A percentile compares a stretch with the other conserved stretches of the same genome.
These are phyloP conservation scores for Corymbia maculata DNA, from an alignment of 345 rosid genomes.

Conservation along the genomic window DNA sequence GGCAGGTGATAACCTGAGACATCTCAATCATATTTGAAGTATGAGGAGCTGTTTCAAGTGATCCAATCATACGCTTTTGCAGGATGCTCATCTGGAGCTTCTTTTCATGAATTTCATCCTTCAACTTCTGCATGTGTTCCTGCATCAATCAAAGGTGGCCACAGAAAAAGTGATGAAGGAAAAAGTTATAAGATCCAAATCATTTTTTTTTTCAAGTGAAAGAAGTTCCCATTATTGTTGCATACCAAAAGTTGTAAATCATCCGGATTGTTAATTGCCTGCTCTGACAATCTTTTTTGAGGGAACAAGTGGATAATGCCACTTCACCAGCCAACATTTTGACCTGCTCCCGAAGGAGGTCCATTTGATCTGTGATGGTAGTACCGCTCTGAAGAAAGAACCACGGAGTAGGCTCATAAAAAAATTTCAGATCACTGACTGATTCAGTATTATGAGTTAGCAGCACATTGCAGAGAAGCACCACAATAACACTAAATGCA, in stretches of 20 bases:
- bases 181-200: neutral
- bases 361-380: constrained; percentile 63
- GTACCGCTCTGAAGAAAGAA: constrained; percentile 32
- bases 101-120: constrained; percentile 56
- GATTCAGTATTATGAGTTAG: neutral
- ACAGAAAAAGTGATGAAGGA: neutral
- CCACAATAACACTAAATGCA: neutral
- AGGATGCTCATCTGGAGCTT: constrained; percentile 46
- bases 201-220: neutral
- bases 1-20: constrained; percentile 24
- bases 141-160: constrained; percentile 4
- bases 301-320: constrained; percentile 51
- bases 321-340: constrained; percentile 71
- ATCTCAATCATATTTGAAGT: constrained; percentile 29
- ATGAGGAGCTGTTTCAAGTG: constrained; percentile 29
- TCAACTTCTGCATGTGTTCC: constrained; percentile 49
- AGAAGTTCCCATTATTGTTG: neutral
- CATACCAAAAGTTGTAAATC: constrained; percentile 38
- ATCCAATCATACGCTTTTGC: constrained; percentile 56
- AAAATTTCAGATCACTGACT: neutral
- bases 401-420: constrained; percentile 4
- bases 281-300: constrained; percentile 58
- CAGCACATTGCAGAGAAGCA: neutral
- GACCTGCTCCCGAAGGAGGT: constrained; percentile 66
- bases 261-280: constrained; percentile 34